Percentiles rank a stretch among this genome's conserved stretches.
Conservation (phyloP, 768 basidiomycete genomes). For the Gymnopilus junonius region DNA sequence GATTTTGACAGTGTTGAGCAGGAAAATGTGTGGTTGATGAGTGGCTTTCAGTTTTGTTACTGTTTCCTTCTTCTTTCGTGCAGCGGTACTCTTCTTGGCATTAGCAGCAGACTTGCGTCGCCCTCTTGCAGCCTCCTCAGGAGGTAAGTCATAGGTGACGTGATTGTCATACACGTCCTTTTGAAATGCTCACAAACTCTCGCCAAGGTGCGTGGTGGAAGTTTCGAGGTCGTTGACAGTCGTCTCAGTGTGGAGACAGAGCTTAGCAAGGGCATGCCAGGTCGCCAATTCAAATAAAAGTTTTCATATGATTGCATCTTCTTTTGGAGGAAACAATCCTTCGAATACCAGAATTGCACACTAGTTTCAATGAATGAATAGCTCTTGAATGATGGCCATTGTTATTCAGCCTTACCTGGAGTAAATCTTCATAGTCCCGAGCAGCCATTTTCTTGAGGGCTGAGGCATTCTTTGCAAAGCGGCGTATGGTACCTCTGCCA, state of each 20-base stretch:
- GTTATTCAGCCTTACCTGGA: conserved; percentile 42
- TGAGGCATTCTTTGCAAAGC: conserved; percentile 33
- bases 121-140: conserved; percentile 29
- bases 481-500: conserved; percentile 30
- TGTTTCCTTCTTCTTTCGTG: too few species aligned
- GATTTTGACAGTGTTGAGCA: conserved; percentile 18
- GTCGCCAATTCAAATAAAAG: too few species aligned
- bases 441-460: too few species aligned
- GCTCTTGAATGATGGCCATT: too few species aligned
- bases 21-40: not conserved
- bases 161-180: too few species aligned
- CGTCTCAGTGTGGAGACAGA: too few species aligned
- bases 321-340: conserved; percentile 36
- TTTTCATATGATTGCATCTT: too few species aligned
- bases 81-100: too few species aligned
- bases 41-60: too few species aligned
- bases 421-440: too few species aligned
- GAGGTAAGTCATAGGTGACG: conserved; percentile 33
- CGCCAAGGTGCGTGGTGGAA: conserved; percentile 28
- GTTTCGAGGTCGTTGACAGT: conserved; percentile 19
- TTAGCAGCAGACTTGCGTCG: conserved; percentile 21
- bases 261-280: too few species aligned
- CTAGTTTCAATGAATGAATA: too few species aligned
- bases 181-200: conserved; percentile 28
- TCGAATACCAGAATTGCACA: conserved; percentile 42